Base-by-base conservation (phyloP, 805 yeast genomes). In the Starmerella gropengiesseri region DNA sequence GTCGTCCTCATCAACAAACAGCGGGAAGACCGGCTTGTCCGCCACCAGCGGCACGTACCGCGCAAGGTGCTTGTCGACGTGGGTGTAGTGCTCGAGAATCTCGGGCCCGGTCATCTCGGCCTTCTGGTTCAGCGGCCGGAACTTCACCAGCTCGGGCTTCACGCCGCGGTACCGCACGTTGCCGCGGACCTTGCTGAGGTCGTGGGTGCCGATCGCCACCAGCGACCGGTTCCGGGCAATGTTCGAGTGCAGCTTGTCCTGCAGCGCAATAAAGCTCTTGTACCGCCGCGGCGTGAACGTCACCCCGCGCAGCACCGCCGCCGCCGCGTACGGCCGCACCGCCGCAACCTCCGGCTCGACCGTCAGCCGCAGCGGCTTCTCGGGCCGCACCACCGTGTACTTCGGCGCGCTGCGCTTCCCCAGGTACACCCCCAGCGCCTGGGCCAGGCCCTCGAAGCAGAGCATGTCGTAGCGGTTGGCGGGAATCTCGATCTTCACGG, bases 121-220 rank as follows among this genome's bases (percentile, higher is more conserved):
- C 39, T 57, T 49, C 57, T 67, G 69, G 55, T 66, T 67, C 37
- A 67, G 57, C 14, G 71, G 70, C 4, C 44, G 52, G 51, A 61
- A 87, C 48, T 73, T 69, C 61, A 91, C 70, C 34, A 82, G 86
- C 52, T 72, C 66, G 45, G 95, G 95, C 42, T 76, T 69, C 52
- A 81, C 67, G 32, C 91, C 96, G 59, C 80, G 84, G 68, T 85
- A 91, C 43, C 84, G 75, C 67, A 91, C 85, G 46, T 94, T 93
- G 21, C 83, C 81, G 30, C 73, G 61, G 52, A 89, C 66, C 37
- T 81, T 75, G 61, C 84, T 94, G 49, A 80, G 70, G 64, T 91
- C 97, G 60, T 91, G 99, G 41, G 99, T 91, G 57, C 99, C 99
- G 73, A 89, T 86, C 39, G 98, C 97, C 44, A 91, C 98, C 55